A percentile compares a stretch with the other conserved stretches of the same genome.
These are phyloP conservation scores for Dissophora ornata DNA, from an alignment of 192 early-diverging fungal genomes.

Conservation along the genomic window DNA sequence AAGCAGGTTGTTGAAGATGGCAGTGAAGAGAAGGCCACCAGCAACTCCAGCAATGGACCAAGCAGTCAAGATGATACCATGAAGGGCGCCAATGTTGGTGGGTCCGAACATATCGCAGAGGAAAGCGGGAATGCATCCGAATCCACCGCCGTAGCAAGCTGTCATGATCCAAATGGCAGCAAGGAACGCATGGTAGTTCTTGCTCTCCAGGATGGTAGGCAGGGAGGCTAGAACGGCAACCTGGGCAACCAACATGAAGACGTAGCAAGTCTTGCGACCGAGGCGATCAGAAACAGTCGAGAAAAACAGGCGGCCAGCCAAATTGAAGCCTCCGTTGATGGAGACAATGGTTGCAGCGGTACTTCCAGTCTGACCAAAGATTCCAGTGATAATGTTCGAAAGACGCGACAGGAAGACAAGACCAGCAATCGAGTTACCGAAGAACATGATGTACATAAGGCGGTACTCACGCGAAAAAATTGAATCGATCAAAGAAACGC, in stretches of 20 bases:
- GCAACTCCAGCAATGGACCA: conserved; percentile 77
- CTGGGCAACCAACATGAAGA: conserved; percentile 69
- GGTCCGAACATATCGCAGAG: conserved; percentile 81
- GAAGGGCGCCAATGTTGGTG: conserved; percentile 79
- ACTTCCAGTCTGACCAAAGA: conserved; percentile 35
- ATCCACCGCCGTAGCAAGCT: conserved; percentile 80
- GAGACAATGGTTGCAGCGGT: conserved; percentile 63
- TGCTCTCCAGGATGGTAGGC: conserved; percentile 63
- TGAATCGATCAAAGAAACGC: conserved; percentile 64
- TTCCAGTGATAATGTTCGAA: conserved; percentile 59
- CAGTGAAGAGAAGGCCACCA: conserved; percentile 78
- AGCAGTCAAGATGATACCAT: conserved; percentile 80
- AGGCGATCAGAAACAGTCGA: conserved; percentile 63
- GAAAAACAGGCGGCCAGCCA: conserved; percentile 66
- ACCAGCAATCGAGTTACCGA: conserved; percentile 72
- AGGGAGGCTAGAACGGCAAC: conserved; percentile 65
- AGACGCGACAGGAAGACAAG: conserved; percentile 73
- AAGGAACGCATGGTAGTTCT: conserved; percentile 68
- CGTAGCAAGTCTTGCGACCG: conserved; percentile 72
- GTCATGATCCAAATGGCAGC: conserved; percentile 69
- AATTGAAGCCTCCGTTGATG: conserved; percentile 71
- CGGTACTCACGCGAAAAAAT: conserved; percentile 69
- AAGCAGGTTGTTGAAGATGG: conserved; percentile 64
- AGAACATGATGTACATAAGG: conserved; percentile 71
- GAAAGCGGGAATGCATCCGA: conserved; percentile 81